Evolutionary conservation across 2,329 filamentous ascomycete genomes (phyloP), one percentile per base, ranked within the genome.

Genomic region (Dactylellina drechsleri): DNA sequence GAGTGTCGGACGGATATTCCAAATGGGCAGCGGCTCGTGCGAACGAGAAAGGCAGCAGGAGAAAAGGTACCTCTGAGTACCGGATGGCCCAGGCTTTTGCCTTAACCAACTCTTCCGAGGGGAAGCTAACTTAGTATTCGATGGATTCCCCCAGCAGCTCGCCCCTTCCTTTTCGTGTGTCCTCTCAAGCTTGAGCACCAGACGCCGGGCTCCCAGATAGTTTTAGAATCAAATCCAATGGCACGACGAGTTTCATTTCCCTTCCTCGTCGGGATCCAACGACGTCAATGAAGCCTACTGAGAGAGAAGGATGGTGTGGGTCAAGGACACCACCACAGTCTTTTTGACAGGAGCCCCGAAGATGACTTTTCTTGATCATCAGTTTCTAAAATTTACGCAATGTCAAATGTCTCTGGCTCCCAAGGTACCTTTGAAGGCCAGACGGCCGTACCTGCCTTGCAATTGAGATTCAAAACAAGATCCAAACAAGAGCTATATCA

Each of bases 1-100:
- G 56, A 43, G 45, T 61, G 62, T 66, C 70, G 70, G 70, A 74
- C 70, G 70, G 70, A 74, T 74, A 74, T 74, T 74, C 70, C 70
- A 74, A 74, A 67, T 74, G 70, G 68, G 68, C 68, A 56, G 70
- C 70, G 70, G 67, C 62, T 67, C 62, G 70, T 62, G 56, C 70
- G 61, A 65, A 61, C 60, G 20, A 50, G 56, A 65, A 66, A 66
- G 64, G 61, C 57, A 73, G 49, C 49, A 56, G 47, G 56, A 61
- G n/a, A 54, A 66, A 57, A 74, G 70, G 62, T 74, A 74, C 70
- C 62, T 67, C 56, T 49, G 62, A 36, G 70, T 74, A 74, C 70
- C 70, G 47, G 61, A 61, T 40, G 18, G 56, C 57, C 47, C 47
- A 20, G 15, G 47, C 49, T 54, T 74, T 74, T 74, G 68, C 68